A percentile compares a stretch with the other conserved stretches of the same genome.
Evolutionary conservation across 2,329 filamentous ascomycete genomes (phyloP).

Genomic region (Lasiodiplodia citricola): DNA sequence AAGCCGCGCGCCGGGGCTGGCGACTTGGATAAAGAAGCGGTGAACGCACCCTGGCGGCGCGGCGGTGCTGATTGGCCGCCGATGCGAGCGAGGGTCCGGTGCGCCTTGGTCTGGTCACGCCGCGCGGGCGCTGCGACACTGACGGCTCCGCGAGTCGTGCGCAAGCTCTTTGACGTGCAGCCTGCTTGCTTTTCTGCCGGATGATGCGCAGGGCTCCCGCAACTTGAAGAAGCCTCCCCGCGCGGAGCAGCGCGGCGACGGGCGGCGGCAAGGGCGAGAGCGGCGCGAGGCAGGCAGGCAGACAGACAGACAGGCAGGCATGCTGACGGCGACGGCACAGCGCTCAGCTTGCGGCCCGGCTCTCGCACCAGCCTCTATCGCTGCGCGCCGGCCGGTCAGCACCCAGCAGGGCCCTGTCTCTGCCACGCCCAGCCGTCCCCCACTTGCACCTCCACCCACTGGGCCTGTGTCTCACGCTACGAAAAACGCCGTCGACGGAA

Average conservation of each 20-base stretch:
- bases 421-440: slow-evolving; percentile 22
- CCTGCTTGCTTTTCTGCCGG: slow-evolving; percentile 22
- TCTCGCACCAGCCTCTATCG: slow-evolving; percentile 18
- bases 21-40: slow-evolving; percentile 25
- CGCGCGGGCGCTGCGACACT: slow-evolving; percentile 16
- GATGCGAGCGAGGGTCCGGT: slow-evolving; percentile 22
- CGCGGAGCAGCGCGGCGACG: not conserved
- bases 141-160: slow-evolving; percentile 21
- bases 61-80: slow-evolving; percentile 18
- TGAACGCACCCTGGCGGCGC: slow-evolving; percentile 24
- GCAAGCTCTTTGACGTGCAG: slow-evolving; percentile 24
- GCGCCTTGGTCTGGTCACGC: slow-evolving; percentile 24
- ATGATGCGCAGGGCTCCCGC: slow-evolving; percentile 19
- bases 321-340: slow-evolving; percentile 2
- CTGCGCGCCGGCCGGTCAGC: slow-evolving; percentile 20
- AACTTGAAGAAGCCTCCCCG: slow-evolving; percentile 17
- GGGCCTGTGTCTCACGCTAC: slow-evolving; percentile 22
- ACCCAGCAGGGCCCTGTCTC: slow-evolving; percentile 20
- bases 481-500: slow-evolving; percentile 23
- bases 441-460: slow-evolving; percentile 19
- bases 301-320: not conserved
- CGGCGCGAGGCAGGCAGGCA: not conserved
- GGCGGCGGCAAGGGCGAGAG: not conserved
- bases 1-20: slow-evolving; percentile 25
- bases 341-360: not conserved